These are phyloP conservation scores for Gaertneriomyces sp. DNA, from an alignment of 192 early-diverging fungal genomes.

Conservation along the genomic window DNA sequence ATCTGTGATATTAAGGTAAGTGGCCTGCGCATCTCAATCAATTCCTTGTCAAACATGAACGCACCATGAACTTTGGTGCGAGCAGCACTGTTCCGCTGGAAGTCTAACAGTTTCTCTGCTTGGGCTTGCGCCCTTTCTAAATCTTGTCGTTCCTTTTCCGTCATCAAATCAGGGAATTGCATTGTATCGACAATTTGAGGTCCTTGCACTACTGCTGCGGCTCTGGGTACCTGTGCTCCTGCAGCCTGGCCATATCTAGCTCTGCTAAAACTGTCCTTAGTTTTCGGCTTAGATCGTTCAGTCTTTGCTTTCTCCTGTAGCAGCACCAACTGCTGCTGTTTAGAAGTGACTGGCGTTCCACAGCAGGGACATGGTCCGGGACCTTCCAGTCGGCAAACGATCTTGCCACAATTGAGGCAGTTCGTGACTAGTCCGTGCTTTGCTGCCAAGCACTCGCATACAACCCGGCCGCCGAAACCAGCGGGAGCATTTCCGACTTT, in stretches of 20 bases:
- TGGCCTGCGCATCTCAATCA: no score
- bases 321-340: slow-evolving; percentile 36
- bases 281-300: slow-evolving; percentile 12
- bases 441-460: slow-evolving; percentile 43
- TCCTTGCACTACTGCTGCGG: slow-evolving; percentile 4
- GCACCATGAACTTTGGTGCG: slow-evolving; percentile 47
- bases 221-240: slow-evolving; percentile 25
- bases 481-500: slow-evolving; percentile 39
- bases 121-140: slow-evolving; percentile 39
- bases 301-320: slow-evolving; percentile 21
- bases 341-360: slow-evolving; percentile 35
- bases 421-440: slow-evolving; percentile 46
- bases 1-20: slow-evolving; percentile 24
- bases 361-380: slow-evolving; percentile 45
- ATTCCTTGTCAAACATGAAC: background rate
- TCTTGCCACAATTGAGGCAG: slow-evolving; percentile 48
- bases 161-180: slow-evolving; percentile 32
- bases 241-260: slow-evolving; percentile 33
- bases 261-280: slow-evolving; percentile 24
- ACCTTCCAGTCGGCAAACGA: slow-evolving; percentile 45
- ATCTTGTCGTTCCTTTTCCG: slow-evolving; percentile 30
- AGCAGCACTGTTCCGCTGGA: slow-evolving; percentile 38
- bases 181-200: slow-evolving; percentile 5
- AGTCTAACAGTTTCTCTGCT: slow-evolving; percentile 40
- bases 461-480: slow-evolving; percentile 37